Evolutionary conservation across 306 rosid genomes (phyloP).

Genomic region (Citrullus colocynthis): DNA sequence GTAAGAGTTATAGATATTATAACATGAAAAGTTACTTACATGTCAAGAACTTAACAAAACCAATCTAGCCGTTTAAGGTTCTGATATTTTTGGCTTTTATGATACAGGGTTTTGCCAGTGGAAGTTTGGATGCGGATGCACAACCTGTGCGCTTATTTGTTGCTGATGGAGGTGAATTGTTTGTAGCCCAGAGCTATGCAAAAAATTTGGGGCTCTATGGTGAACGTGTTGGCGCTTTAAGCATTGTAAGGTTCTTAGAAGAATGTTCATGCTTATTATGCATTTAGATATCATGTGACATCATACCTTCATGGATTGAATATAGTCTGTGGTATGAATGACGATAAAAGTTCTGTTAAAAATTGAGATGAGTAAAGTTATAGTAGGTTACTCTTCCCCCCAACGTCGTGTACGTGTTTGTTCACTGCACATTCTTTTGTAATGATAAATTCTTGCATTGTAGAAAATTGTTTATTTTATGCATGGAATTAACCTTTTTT

Average conservation of each 20-base stretch:
- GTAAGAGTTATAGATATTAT: slow-evolving; percentile 15
- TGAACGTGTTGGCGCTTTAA: slow-evolving; percentile 95
- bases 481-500: not conserved
- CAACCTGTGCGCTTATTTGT: slow-evolving; percentile 76
- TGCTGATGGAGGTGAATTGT: slow-evolving; percentile 92
- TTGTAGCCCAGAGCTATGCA: slow-evolving; percentile 91
- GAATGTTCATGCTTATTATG: not conserved
- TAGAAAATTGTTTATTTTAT: not conserved
- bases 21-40: not conserved
- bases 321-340: not conserved
- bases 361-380: not conserved
- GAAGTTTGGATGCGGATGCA: slow-evolving; percentile 88
- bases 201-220: slow-evolving; percentile 98
- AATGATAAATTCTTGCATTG: not conserved
- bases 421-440: not conserved
- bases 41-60: not conserved
- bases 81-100: not conserved
- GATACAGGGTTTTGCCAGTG: slow-evolving; percentile 89
- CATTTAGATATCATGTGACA: not conserved
- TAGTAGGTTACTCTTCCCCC: not conserved
- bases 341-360: not conserved
- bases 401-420: not conserved
- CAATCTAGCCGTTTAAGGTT: not conserved
- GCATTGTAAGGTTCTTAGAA: slow-evolving; percentile 51
- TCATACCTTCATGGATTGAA: not conserved